Percentiles rank a stretch among this genome's conserved stretches.
Conservation (phyloP, 2,329 filamentous ascomycete genomes). For the Colletotrichum neosansevieriae region DNA sequence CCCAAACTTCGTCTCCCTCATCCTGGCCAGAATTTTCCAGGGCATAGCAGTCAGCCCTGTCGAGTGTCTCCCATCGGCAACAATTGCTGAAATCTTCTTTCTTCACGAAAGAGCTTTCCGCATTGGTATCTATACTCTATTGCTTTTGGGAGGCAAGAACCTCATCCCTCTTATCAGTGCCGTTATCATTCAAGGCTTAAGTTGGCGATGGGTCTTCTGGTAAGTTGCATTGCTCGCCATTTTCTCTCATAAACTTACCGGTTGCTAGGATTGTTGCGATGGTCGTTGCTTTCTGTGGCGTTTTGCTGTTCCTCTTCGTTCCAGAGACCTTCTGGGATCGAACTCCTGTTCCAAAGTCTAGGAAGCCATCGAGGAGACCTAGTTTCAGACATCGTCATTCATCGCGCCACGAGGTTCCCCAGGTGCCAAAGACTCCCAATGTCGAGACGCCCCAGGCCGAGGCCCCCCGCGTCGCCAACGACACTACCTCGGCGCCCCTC, state of each 20-base stretch:
- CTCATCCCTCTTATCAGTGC: constrained; percentile 89
- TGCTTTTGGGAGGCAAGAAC: constrained; percentile 93
- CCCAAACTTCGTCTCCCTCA: constrained; percentile 81
- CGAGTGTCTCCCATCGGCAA: constrained; percentile 92
- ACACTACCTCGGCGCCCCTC: not conserved
- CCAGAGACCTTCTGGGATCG: constrained; percentile 98
- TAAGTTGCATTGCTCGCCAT: constrained; percentile 51
- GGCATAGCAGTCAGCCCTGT: constrained; percentile 90
- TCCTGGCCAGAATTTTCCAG: constrained; percentile 86
- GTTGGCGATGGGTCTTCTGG: constrained; percentile 95
- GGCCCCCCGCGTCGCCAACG: no score
- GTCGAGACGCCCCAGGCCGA: not conserved
- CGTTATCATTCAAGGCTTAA: constrained; percentile 79
- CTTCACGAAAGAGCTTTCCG: constrained; percentile 93
- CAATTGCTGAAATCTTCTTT: constrained; percentile 96
- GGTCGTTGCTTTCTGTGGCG: constrained; percentile 76
- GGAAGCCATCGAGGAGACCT: constrained; percentile 55
- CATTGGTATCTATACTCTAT: constrained; percentile 90
- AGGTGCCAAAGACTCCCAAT: not conserved
- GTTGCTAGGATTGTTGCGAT: constrained; percentile 80
- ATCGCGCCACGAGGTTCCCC: constrained; percentile 45
- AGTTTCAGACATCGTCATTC: constrained; percentile 62
- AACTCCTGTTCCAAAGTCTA: constrained; percentile 66
- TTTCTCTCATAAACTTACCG: constrained; percentile 42
- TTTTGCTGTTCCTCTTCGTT: constrained; percentile 87